Base-by-base conservation (phyloP, 2,329 filamentous ascomycete species). In the Epichloe gansuensis region DNA sequence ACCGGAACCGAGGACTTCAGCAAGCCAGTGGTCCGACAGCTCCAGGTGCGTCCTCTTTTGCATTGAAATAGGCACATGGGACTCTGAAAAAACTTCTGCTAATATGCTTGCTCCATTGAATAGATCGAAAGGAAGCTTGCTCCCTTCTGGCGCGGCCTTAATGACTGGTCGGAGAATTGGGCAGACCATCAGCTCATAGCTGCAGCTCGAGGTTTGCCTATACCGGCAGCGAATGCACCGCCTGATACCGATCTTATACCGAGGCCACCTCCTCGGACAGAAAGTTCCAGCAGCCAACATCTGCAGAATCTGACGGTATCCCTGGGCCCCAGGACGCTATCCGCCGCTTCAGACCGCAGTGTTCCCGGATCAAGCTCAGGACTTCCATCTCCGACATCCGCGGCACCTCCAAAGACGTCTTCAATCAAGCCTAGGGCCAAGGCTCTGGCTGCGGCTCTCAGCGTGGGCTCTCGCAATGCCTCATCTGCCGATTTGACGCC, bases 151-250 rank as follows among this genome's bases (percentile, higher is more conserved):
- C 84, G 85, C 63, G 93, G 93, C 5, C 73, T 98, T 4, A 85
- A 95, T 57, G 90, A 97, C 66, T 89, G 93, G 67, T 85, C 84
- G 15, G 80, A 87, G 23, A 86, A 81, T 50, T 98, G 93, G 93
- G 86, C 89, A 12, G 93, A 98, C 63, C 84, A 93, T 67, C 93
- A 98, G 68, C 80, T 98, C n/a, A 81, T 96, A 60, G 89, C 91
- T 53, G 89, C 88, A 25, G 93, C 85, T 48, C 82, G 89, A 62
- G 90, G 88, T 21, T 77, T 94, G 52, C 81, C 87, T 3, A 82
- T 97, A 49, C 93, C 93, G 12, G 78, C 87, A 7, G 80, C 91
- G 46, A 89, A 96, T 66, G 82, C 90, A 60, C 81, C 89, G 3
- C 87, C 88, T 4, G 79, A 85, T 5, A 86, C 93, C 61, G 76